Evolutionary conservation across 352 stramenopile species (phyloP), one percentile per base, ranked within the genome.

Genomic region (Blastocystis sp.): DNA sequence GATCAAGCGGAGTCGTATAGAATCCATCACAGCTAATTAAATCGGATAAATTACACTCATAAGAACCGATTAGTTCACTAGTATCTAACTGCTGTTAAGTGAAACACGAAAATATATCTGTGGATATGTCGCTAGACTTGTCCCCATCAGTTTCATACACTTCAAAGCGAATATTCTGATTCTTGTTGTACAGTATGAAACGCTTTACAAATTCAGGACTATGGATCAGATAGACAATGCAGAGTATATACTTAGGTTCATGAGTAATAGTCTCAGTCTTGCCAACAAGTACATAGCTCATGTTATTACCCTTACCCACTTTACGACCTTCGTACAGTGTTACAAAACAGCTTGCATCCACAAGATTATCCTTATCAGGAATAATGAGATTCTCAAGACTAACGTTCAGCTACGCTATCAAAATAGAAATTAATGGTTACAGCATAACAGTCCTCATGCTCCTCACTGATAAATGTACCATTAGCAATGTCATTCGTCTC

Each of bases 401-500:
- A n/a, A 81, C 65, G 54, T 47, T 63, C 26, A 81, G 24, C 70
- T 81, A 64, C 41, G 41, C 50, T 8, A 30, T 37, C 39, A 64
- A 34, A 6, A 18, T 41, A 39, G 16, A 37, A 1, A 34, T 1
- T 3, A 43, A 24, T 37, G 20, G 3, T 16, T 81, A 81, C 70
- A 41, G 26, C 43, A 81, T 81, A 64, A 63, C 70, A 41, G 16
- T 81, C 70, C 34, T 16, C n/a, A 20, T 63, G 50, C 16, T 81
- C 18, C 8, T 39, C 34, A 9, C 55, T 37, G 18, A 20, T 11
- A 65, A 81, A 81, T 50, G 43, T 20, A 1, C 16, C 55, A 81
- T 81, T 81, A 5, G 47, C 70, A 81, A 81, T 81, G 16, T 34
- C 70, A 41, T 64, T 65, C n/a, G 45, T 65, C n/a, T 81, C 70